These are phyloP conservation scores for Coniochaeta sp. DNA, from an alignment of 2,329 filamentous ascomycete species.

Conservation along the genomic window DNA sequence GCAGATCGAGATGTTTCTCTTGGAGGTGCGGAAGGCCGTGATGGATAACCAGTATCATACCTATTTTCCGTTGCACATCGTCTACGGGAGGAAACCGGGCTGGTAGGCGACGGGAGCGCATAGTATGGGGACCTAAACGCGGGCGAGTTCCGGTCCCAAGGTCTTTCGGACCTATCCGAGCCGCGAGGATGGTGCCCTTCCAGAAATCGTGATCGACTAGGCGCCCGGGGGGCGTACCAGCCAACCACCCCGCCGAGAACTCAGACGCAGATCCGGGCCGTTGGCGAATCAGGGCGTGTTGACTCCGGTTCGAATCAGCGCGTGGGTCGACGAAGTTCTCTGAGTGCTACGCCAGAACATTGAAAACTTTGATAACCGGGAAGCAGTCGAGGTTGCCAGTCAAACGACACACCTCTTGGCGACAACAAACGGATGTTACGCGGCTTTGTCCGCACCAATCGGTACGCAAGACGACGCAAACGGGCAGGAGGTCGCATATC, in stretches of 20 bases:
- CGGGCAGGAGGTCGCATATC: not conserved
- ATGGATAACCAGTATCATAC: conserved; percentile 20
- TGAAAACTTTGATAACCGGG: no score
- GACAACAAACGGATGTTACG: not conserved
- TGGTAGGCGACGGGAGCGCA: not conserved
- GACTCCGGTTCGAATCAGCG: no score
- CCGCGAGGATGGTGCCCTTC: not conserved
- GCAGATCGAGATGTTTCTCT: conserved; percentile 28
- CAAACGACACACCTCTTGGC: not conserved
- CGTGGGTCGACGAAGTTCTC: no score
- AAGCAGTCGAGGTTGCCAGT: no score
- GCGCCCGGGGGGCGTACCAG: no score
- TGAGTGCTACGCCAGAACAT: no score
- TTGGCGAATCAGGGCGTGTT: no score
- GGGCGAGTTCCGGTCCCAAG: not conserved
- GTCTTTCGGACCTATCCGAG: not conserved
- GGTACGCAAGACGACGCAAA: not conserved
- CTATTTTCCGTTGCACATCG: conserved; percentile 21
- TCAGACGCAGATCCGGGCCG: no score
- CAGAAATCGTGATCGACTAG: no score
- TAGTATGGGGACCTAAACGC: not conserved
- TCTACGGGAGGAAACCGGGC: conserved; percentile 23
- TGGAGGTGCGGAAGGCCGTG: conserved; percentile 24
- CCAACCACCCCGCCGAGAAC: no score
- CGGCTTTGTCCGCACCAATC: not conserved